These are phyloP conservation scores for Metrosideros polymorpha DNA, from an alignment of 441 rosid genomes.

Conservation along the genomic window DNA sequence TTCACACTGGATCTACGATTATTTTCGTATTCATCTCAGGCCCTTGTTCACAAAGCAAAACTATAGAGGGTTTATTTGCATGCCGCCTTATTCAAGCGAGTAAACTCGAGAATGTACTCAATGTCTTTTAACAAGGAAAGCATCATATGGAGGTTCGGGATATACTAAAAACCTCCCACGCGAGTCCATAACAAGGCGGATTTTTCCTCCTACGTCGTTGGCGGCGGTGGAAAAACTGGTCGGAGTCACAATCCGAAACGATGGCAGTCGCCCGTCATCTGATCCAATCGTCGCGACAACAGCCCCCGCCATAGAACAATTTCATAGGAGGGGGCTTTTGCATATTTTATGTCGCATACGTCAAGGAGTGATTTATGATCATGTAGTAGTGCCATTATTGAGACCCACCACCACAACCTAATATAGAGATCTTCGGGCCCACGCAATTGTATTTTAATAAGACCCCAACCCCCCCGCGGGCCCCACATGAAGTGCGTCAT, in stretches of 20 bases:
- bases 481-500: no score
- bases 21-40: background rate
- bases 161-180: fast-evolving
- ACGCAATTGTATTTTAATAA: no score
- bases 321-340: background rate
- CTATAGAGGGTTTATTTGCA: no score
- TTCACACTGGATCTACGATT: fast-evolving
- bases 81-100: no score
- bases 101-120: no score
- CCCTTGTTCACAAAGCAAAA: no score
- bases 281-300: background rate
- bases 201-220: background rate
- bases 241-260: background rate
- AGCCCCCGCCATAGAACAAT: background rate
- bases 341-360: background rate
- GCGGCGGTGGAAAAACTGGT: background rate
- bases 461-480: no score
- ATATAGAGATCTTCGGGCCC: no score
- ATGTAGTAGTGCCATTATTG: no score
- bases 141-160: background rate
- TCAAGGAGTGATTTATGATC: background rate
- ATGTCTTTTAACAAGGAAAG: no score
- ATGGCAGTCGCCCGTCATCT: background rate
- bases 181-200: background rate
- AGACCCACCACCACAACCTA: no score